Conservation (phyloP, 2,329 filamentous ascomycete species). For the Pseudogymnoascus sp. region DNA sequence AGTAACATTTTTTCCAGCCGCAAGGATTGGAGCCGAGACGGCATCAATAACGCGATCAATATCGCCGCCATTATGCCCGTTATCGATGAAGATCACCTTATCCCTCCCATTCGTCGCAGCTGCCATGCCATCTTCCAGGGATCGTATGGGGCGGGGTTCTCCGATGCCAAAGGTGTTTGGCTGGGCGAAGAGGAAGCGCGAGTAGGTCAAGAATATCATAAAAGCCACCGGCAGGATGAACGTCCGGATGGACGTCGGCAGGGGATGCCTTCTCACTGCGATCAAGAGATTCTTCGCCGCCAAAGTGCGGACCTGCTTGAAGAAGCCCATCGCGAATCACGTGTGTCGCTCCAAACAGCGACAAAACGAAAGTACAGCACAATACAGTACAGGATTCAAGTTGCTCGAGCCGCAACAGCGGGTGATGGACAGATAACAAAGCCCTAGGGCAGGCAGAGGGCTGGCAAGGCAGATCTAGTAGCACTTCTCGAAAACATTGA, state of each 20-base stretch:
- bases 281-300: conserved; percentile 55
- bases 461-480: background rate
- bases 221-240: conserved; percentile 53
- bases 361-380: background rate
- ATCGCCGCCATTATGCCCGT: conserved; percentile 58
- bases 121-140: conserved; percentile 56
- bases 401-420: background rate
- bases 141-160: conserved; percentile 50
- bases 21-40: conserved; percentile 51
- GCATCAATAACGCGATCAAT: conserved; percentile 64
- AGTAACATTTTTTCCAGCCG: conserved; percentile 48
- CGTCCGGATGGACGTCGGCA: conserved; percentile 48
- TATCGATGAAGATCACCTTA: conserved; percentile 73
- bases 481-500: background rate
- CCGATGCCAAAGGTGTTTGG: conserved; percentile 71
- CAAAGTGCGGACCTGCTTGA: conserved; percentile 52
- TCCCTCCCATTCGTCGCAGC: conserved; percentile 52
- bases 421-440: conserved; percentile 1
- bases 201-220: conserved; percentile 57
- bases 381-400: background rate
- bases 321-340: conserved; percentile 38
- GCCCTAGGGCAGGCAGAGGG: background rate
- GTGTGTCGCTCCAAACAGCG: background rate
- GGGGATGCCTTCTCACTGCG: conserved; percentile 45
- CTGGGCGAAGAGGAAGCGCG: conserved; percentile 76